These are phyloP conservation scores for Sequoia sempervirens DNA, from an alignment of 75 land plant genomes.

Conservation along the genomic window DNA sequence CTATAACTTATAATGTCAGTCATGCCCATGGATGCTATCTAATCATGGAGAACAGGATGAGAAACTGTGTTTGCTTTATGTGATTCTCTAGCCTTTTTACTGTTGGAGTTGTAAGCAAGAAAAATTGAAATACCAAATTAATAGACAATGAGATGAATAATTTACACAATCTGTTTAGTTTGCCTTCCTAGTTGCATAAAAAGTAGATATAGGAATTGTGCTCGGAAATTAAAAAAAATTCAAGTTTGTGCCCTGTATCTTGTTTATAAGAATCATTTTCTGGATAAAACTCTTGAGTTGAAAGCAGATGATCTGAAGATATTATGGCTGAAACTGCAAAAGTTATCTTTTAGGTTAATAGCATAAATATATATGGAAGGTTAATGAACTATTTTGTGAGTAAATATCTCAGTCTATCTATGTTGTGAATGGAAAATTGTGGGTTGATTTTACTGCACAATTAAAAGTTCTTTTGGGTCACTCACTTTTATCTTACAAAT, in stretches of 20 bases:
- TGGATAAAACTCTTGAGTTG: neutral
- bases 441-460: neutral
- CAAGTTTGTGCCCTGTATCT: neutral
- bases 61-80: neutral
- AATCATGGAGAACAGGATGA: neutral
- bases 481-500: neutral
- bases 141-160: no score
- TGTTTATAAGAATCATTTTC: neutral
- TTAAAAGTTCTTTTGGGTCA: neutral
- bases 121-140: neutral
- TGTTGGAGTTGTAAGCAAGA: neutral
- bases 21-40: neutral
- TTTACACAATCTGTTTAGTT: neutral
- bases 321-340: neutral
- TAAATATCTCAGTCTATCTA: no score
- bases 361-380: neutral
- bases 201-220: neutral
- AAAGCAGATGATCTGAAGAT: neutral
- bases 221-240: no score
- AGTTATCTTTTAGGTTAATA: neutral
- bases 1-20: neutral
- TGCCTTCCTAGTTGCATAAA: neutral
- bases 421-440: neutral
- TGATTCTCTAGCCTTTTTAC: neutral
- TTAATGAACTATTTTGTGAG: neutral